Percentiles rank a stretch among this genome's conserved stretches.
Conservation (phyloP, 108 stramenopile genomes). For the Fistulifera pelliculosa region DNA sequence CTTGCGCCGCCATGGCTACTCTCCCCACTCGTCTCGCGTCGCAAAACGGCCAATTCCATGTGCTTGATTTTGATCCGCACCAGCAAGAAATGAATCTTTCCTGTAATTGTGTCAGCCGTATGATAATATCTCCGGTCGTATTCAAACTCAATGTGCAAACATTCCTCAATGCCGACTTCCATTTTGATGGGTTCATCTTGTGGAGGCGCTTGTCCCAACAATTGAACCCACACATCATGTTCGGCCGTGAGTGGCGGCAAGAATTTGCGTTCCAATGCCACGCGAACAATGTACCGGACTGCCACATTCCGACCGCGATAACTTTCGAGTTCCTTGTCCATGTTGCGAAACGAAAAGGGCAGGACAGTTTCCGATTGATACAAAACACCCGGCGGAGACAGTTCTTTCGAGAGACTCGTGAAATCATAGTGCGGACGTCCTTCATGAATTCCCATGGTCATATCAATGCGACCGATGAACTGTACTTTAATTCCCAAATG, state of each 20-base stretch:
- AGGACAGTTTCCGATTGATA: conserved; percentile 60
- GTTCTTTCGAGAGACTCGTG: conserved; percentile 88
- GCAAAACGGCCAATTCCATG: conserved; percentile 98
- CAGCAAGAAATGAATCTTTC: conserved; percentile 95
- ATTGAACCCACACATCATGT: conserved; percentile 89
- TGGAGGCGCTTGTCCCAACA: conserved; percentile 55
- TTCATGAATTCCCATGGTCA: conserved; percentile 77
- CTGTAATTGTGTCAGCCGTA: conserved; percentile 90
- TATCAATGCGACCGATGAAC: conserved; percentile 94
- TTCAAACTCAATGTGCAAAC: conserved; percentile 99
- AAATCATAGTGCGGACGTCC: conserved; percentile 85
- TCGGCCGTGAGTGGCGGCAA: conserved; percentile 76
- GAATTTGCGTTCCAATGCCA: conserved; percentile 84
- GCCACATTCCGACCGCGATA: conserved; percentile 94
- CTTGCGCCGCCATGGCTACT: conserved; percentile 41
- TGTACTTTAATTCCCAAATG: conserved; percentile 96
- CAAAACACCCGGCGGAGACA: conserved; percentile 84
- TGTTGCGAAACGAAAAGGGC: conserved; percentile 84
- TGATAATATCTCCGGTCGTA: conserved; percentile 90
- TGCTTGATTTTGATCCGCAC: conserved; percentile 99
- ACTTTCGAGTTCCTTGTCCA: conserved; percentile 82
- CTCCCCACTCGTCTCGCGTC: conserved; percentile 91
- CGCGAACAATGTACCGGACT: conserved; percentile 93
- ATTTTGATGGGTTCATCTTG: conserved; percentile 89
- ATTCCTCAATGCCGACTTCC: conserved; percentile 99